These are phyloP conservation scores for Filosporella fistucella DNA, from an alignment of 495 filamentous ascomycete genomes.

Conservation along the genomic window DNA sequence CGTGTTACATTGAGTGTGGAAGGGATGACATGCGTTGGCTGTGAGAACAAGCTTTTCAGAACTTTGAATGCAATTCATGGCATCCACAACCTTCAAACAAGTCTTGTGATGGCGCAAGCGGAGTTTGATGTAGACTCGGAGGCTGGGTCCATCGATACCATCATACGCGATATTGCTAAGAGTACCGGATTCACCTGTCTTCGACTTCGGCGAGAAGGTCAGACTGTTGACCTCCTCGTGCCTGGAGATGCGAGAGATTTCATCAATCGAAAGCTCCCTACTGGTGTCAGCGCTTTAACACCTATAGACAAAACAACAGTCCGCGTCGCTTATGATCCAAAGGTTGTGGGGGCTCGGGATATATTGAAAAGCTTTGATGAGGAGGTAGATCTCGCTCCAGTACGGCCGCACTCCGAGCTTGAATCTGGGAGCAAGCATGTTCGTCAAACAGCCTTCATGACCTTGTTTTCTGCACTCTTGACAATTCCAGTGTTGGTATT, in stretches of 20 bases:
- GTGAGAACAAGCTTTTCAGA: conserved; percentile 53
- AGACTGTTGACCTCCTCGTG: conserved; percentile 46
- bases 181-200: conserved; percentile 58
- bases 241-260: neutral
- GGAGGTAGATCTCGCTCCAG: conserved; percentile 43
- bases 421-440: conserved; percentile 59
- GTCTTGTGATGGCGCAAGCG: conserved; percentile 54
- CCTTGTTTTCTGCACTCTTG: conserved; percentile 50
- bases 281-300: neutral
- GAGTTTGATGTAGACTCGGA: conserved; percentile 52
- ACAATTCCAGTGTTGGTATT: conserved; percentile 75
- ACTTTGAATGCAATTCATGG: conserved; percentile 34
- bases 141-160: conserved; percentile 25
- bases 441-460: conserved; percentile 51
- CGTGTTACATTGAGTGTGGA: conserved; percentile 43
- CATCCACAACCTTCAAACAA: conserved; percentile 53
- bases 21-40: conserved; percentile 65
- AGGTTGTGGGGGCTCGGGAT: conserved; percentile 52
- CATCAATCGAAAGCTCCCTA: neutral
- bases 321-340: conserved; percentile 47
- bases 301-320: conserved; percentile 27
- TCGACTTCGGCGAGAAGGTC: conserved; percentile 37
- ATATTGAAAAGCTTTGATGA: conserved; percentile 34
- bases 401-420: conserved; percentile 35
- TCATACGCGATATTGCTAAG: conserved; percentile 44